Percentiles rank a stretch among this genome's conserved stretches.
Evolutionary conservation across 2,329 filamentous ascomycete genomes (phyloP).

Genomic region (Lomentospora prolificans): DNA sequence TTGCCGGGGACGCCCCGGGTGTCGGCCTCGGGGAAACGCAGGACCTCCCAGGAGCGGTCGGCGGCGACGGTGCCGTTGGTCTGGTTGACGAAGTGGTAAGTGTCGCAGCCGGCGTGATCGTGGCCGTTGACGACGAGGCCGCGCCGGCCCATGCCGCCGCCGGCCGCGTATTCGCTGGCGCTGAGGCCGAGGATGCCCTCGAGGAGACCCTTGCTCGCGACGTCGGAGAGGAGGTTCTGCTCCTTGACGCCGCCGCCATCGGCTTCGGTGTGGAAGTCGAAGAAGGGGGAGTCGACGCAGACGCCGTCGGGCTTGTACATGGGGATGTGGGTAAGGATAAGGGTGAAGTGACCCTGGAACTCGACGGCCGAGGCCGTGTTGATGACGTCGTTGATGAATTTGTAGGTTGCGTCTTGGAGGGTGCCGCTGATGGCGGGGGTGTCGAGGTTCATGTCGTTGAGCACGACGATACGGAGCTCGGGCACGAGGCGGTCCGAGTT

Average conservation of each 20-base stretch:
- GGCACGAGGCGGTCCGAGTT: constrained; percentile 43
- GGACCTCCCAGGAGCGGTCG: constrained; percentile 40
- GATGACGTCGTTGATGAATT: constrained; percentile 64
- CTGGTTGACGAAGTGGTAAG: constrained; percentile 70
- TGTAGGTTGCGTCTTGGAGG: constrained; percentile 68
- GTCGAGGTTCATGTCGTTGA: constrained; percentile 93
- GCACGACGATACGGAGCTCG: constrained; percentile 69
- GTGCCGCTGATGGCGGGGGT: constrained; percentile 58
- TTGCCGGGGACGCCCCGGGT: constrained; percentile 28
- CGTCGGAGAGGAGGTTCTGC: constrained; percentile 77
- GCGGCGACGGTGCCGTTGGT: constrained; percentile 28
- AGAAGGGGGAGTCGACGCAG: constrained; percentile 77
- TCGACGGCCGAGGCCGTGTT: constrained; percentile 50
- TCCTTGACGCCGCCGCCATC: constrained; percentile 68
- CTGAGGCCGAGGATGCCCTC: constrained; percentile 77
- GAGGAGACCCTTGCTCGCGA: constrained; percentile 65
- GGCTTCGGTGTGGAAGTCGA: constrained; percentile 62
- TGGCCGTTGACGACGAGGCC: constrained; percentile 87
- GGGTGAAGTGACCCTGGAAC: constrained; percentile 58
- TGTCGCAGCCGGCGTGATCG: constrained; percentile 91
- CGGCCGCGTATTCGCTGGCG: constrained; percentile 47
- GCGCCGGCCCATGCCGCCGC: constrained; percentile 53
- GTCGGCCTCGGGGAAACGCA: constrained; percentile 35
- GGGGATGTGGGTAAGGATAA: constrained; percentile 87
- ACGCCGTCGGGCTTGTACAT: constrained; percentile 73